phyloP scores from a whole-genome alignment of 257 asterid species.

The Nicotiana tomentosiformis region DNA sequence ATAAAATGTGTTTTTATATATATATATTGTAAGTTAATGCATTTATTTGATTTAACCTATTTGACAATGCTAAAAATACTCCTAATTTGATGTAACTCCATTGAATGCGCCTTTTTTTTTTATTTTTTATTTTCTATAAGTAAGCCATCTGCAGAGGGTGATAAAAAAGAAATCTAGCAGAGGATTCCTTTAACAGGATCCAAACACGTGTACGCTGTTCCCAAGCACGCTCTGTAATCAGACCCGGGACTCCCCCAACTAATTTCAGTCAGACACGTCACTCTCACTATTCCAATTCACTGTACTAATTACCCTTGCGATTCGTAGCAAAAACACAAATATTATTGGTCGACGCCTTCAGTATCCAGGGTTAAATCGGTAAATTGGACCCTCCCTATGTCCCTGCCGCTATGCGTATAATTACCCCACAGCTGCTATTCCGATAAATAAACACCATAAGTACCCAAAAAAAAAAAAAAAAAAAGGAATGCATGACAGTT shows the following conservation, averaged over 20 bases:
- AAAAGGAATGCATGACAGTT: not conserved
- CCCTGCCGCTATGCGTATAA: not conserved
- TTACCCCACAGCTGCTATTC: not conserved
- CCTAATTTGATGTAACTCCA: no score
- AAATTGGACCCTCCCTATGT: not conserved
- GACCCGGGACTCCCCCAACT: not conserved
- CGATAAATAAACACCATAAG: not conserved
- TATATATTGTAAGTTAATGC: no score
- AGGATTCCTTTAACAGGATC: constrained; percentile 15
- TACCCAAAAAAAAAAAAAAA: not conserved
- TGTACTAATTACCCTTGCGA: not conserved
- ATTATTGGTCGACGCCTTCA: not conserved
- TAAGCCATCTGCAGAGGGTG: no score
- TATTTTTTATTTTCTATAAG: no score
- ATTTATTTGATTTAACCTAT: no score
- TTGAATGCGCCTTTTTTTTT: no score
- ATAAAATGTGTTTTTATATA: no score
- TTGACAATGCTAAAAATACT: no score
- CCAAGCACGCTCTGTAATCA: not conserved
- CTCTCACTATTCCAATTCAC: no score
- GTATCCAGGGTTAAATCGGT: not conserved
- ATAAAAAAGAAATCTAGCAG: not conserved
- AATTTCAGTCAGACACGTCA: not conserved
- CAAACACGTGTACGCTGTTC: constrained; percentile 15
- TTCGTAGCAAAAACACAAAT: not conserved